Percentiles rank a stretch among this genome's conserved stretches.
Evolutionary conservation across 768 basidiomycete species (phyloP).

Genomic region (Leccinum imitatum): DNA sequence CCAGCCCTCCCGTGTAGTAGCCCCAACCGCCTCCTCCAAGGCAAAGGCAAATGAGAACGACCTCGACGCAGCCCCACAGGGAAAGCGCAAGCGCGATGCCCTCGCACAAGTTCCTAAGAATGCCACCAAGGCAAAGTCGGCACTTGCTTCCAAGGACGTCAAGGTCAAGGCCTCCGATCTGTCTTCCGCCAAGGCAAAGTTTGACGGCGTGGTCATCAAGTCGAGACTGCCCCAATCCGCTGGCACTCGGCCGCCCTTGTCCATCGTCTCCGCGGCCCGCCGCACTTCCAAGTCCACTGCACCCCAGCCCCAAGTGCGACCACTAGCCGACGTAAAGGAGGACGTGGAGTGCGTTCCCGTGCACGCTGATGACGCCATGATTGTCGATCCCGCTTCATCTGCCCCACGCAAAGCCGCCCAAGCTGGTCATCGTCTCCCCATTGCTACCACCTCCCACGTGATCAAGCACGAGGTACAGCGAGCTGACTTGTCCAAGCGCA

Average conservation of each 20-base stretch:
- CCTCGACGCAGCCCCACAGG: constrained; percentile 46
- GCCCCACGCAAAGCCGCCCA: constrained; percentile 5
- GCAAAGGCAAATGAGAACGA: constrained; percentile 41
- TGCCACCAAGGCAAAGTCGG: constrained; percentile 37
- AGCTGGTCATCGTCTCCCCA: constrained; percentile 33
- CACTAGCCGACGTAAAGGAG: constrained; percentile 33
- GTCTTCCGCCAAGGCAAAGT: constrained; percentile 45
- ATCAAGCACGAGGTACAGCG: constrained; percentile 32
- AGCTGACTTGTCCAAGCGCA: constrained; percentile 28
- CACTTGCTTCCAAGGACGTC: constrained; percentile 33
- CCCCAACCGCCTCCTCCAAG: constrained; percentile 38
- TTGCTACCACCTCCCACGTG: constrained; percentile 12
- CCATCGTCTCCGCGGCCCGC: constrained; percentile 49
- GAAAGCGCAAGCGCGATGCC: constrained; percentile 75
- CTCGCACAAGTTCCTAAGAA: constrained; percentile 70
- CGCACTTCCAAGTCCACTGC: constrained; percentile 35
- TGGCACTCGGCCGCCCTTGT: constrained; percentile 51
- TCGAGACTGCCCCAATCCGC: constrained; percentile 36
- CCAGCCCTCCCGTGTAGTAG: constrained; percentile 40
- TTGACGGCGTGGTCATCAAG: constrained; percentile 66
- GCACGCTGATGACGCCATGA: constrained; percentile 52
- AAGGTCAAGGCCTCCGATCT: constrained; percentile 59
- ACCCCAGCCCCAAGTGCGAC: constrained; percentile 20
- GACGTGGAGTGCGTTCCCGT: constrained; percentile 17
- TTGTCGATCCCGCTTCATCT: constrained; percentile 43